Evolutionary conservation across 148 eudicot genomes (phyloP), one percentile per base, ranked within the genome.

Genomic region (Suaeda aralocaspica): DNA sequence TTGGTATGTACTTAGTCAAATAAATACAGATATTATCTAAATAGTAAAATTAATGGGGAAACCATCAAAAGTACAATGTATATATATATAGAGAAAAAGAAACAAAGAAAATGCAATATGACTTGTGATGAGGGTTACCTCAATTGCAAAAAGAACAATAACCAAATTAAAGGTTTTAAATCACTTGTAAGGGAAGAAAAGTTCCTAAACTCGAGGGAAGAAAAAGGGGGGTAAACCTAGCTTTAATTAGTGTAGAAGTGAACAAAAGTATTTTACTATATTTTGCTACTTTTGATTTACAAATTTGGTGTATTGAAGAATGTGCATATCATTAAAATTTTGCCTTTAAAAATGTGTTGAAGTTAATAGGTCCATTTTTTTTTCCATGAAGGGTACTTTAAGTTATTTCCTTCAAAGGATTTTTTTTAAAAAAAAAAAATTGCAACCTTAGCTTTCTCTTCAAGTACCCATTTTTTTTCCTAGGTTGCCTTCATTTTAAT

Each of bases 141-240:
- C 34, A 58, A 2, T 59, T 48, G 8, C 46, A 30, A 68, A 75
- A 77, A 72, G 46, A 52, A 8, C 30, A 69, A 66, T n/a, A 39
- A n/a, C 41, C 53, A 49, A 72, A 53, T 1, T 39, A 61, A 50
- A 53, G 61, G n/a, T n/a, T 24, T 65, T 14, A 68, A 78, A 53
- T 73, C 77, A 73, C 77, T 78, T 78, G 73, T 2, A 78, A 73
- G 77, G 73, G 53, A 78, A 78, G 81, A 42, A 78, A 78, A 53
- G 59, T 72, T 52, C 64, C 80, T 77, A 25, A 77, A 77, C 52
- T 71, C 50, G 18, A n/a, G 80, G 76, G 57, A 31, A 36, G 28
- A 64, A 44, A 44, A 39, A 28, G 8, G 57, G n/a, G 1, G 56
- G 33, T 21, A 8, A 41, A 56, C 15, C 2, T 22, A 29, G 18